A percentile compares a stretch with the other conserved stretches of the same genome.
These are phyloP conservation scores for Hypoxylon subgilvum DNA, from an alignment of 495 filamentous ascomycete genomes.

Conservation along the genomic window DNA sequence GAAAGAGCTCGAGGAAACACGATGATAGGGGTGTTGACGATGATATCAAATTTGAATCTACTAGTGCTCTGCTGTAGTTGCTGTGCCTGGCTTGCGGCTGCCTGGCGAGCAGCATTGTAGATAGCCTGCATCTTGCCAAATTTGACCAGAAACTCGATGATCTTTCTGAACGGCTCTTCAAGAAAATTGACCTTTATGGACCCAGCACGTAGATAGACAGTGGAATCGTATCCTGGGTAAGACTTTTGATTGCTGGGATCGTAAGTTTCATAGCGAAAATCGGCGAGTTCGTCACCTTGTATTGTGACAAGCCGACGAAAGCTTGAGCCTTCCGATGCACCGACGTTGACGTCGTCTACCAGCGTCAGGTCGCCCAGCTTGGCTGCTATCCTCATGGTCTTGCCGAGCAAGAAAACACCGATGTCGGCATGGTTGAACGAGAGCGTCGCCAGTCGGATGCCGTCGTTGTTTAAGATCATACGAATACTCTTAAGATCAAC, in stretches of 20 bases:
- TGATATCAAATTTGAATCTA: constrained; percentile 90
- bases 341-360: constrained; percentile 93
- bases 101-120: constrained; percentile 94
- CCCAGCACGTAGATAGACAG: constrained; percentile 84
- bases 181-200: constrained; percentile 96
- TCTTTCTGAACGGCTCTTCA: constrained; percentile 96
- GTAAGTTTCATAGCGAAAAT: constrained; percentile 96
- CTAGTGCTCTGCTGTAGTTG: constrained; percentile 88
- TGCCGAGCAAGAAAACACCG: constrained; percentile 84
- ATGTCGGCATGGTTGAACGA: constrained; percentile 91
- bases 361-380: constrained; percentile 85
- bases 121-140: constrained; percentile 99
- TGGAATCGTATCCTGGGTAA: constrained; percentile 95
- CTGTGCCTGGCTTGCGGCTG: constrained; percentile 91
- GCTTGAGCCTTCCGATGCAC: constrained; percentile 77
- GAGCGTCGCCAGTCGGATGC: constrained; percentile 89
- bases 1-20: constrained; percentile 83
- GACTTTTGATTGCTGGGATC: constrained; percentile 68
- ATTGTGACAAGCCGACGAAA: constrained; percentile 90
- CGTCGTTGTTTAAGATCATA: constrained; percentile 97
- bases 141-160: constrained; percentile 95
- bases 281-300: constrained; percentile 93
- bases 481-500: constrained; percentile 90
- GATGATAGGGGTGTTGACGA: constrained; percentile 91
- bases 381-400: constrained; percentile 82